Evolutionary conservation across 164 flowering plant genomes (phyloP).

Genomic region (Magnolia kwangsiensis): DNA sequence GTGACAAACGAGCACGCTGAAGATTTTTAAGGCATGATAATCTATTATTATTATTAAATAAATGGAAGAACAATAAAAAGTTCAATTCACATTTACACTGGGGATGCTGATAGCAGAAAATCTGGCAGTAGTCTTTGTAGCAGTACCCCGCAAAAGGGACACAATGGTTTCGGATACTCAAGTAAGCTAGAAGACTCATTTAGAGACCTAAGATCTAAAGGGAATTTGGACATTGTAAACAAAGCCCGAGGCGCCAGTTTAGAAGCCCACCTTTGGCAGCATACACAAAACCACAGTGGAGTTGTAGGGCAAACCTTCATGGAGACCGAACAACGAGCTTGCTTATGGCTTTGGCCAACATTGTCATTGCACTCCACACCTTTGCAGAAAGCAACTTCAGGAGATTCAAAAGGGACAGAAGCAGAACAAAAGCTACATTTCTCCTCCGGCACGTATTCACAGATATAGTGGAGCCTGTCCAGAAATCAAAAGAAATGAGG

Average conservation of each 20-base stretch:
- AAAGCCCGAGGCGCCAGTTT: constrained; percentile 49
- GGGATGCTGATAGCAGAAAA: constrained; percentile 63
- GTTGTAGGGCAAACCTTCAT: constrained; percentile 69
- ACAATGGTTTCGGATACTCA: constrained; percentile 40
- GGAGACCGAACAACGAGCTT: constrained; percentile 62
- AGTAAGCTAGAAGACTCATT: constrained; percentile 14
- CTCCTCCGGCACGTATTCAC: constrained; percentile 41
- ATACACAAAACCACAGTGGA: constrained; percentile 75
- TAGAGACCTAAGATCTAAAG: constrained; percentile 31
- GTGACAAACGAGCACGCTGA: background rate
- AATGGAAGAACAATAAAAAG: background rate
- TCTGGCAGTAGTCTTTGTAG: constrained; percentile 74
- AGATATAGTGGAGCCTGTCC: constrained; percentile 28
- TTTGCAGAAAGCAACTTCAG: constrained; percentile 62
- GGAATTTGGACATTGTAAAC: constrained; percentile 37
- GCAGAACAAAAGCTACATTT: constrained; percentile 65
- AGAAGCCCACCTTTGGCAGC: constrained; percentile 57
- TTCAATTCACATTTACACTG: constrained; percentile 38
- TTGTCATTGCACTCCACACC: constrained; percentile 24
- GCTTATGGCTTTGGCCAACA: constrained; percentile 41
- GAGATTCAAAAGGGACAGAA: constrained; percentile 73
- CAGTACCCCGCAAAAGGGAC: constrained; percentile 71
- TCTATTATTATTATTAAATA: too few relatives aligned
- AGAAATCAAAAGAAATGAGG: background rate
- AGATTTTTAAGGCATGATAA: background rate